Base-by-base conservation (phyloP, 2,329 filamentous ascomycete species). In the Fusarium euwallaceae region DNA sequence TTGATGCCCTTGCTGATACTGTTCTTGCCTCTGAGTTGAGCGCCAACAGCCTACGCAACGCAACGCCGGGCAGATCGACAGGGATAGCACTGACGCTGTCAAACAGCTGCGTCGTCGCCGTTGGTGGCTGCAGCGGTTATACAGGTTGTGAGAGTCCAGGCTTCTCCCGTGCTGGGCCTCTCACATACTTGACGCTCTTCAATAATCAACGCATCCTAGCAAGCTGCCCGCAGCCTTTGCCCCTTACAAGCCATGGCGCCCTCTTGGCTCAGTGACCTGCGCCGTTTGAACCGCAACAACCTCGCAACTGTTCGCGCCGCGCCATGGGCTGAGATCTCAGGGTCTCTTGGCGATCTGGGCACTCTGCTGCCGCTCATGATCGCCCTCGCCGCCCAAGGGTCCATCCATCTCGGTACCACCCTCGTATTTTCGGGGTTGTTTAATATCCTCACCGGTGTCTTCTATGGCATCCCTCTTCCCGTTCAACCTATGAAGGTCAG, bases 331-430 rank as follows among this genome's bases (percentile, higher is more conserved):
- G 96, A 98, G 85, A 90, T 98, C 63, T 97, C 96, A 1, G 96
- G 96, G 61, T 94, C 95, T 0, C 88, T 91, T 3, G 96, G 96
- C 72, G 96, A 98, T 81, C 88, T 98, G 48, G 96, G 96, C 73
- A 98, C 96, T 4, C 89, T 98, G 34, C 89, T 98, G 12, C 96
- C 95, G 58, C 90, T 98, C 65, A 94, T 97, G 87, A 94, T 97
- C 78, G 94, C 95, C 3, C 90, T 98, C 32, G 92, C 95, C 0
- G 84, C 94, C 32, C 93, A 94, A 74, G 87, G 89, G 37, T 95
- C 94, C 10, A 94, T 98, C 78, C 92, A 94, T 24, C 88, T 98
- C 1, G 91, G 94, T 29, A 92, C 92, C 58, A 98, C 96, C 0
- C 88, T 98, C 1, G 90, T 98, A 7, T 97, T 98, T 81, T 95